Evolutionary conservation across 1,284 basidiomycete genomes (phyloP), one percentile per base, ranked within the genome.

Genomic region (Ceratobasidium sp.): DNA sequence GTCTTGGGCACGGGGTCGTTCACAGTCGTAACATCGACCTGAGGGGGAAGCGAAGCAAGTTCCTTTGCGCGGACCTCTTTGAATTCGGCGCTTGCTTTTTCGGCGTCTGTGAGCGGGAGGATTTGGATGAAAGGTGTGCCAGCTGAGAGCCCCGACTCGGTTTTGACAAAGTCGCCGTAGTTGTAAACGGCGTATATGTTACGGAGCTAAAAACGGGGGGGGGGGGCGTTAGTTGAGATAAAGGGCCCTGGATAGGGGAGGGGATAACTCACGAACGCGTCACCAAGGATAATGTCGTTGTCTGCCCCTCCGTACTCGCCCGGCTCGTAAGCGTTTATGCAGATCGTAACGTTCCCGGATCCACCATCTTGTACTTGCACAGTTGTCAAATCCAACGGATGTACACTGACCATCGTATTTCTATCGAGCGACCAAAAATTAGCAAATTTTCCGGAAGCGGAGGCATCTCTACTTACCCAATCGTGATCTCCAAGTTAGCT

Each of bases 151-250:
- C 57, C 69, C 2, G 69, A 62, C 24, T 60, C 27, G 7, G 57
- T 62, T 22, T 50, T 33, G 45, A 72, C 57, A 44, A 72, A 72
- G 31, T 53, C 69, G 19, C 69, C 69, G 48, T 72, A 72, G 33
- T 72, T 72, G 57, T 72, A 72, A 3, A 72, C 45, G 36, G 47
- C 57, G 33, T 72, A 72, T 19, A 53, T 24, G 33, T 72, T 72
- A 31, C 69, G 69, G 27, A 72, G 69, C 69, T 72, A 19, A 31
- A 48, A 41, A n/a, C n/a, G n/a, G n/a, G n/a, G n/a, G n/a, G n/a
- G 22, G 7, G 31, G 19, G 6, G 57, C 3, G 9, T 19, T 27
- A 9, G 31, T 7, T 41, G 9, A 41, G 36, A 5, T 11, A 41
- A 41, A 41, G 11, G 36, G 36, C 4, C 11, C 36, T 41, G 36